phyloP scores from a whole-genome alignment of 176 grass and related monocot species.

The Coix lacrymajobi region DNA sequence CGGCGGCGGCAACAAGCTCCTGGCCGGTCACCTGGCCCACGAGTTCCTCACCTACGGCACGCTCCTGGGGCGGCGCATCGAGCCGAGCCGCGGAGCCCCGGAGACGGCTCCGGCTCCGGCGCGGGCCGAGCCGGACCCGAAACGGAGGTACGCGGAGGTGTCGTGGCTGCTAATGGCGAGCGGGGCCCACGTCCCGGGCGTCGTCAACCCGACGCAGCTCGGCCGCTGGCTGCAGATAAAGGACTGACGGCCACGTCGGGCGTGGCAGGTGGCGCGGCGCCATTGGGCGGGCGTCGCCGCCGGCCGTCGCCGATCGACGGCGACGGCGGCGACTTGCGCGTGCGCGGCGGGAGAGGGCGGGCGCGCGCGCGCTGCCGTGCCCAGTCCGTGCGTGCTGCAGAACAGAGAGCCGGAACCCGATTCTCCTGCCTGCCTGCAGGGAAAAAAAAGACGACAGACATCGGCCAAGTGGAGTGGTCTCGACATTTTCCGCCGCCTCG shows the following conservation, averaged over 20 bases:
- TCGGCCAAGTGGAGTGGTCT: not conserved
- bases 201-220: constrained; percentile 92
- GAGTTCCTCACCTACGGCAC: constrained; percentile 74
- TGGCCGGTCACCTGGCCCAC: constrained; percentile 76
- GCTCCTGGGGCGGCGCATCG: constrained; percentile 47
- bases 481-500: not conserved
- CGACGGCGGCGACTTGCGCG: not conserved
- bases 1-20: constrained; percentile 36
- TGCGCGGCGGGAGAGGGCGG: no score
- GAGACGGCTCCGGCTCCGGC: not conserved
- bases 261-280: not conserved
- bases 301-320: not conserved
- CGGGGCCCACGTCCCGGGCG: constrained; percentile 59
- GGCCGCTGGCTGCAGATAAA: constrained; percentile 65
- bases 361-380: not conserved
- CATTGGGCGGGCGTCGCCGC: not conserved
- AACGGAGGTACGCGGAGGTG: constrained; percentile 40
- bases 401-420: not conserved
- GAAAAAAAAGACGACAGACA: not conserved
- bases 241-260: constrained; percentile 10
- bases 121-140: constrained; percentile 27
- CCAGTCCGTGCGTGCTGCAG: not conserved
- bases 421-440: not conserved
- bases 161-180: constrained; percentile 46
- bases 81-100: not conserved